These are phyloP conservation scores for Pichia kudriavzevii DNA, from an alignment of 1,139 yeast species.

Conservation along the genomic window DNA sequence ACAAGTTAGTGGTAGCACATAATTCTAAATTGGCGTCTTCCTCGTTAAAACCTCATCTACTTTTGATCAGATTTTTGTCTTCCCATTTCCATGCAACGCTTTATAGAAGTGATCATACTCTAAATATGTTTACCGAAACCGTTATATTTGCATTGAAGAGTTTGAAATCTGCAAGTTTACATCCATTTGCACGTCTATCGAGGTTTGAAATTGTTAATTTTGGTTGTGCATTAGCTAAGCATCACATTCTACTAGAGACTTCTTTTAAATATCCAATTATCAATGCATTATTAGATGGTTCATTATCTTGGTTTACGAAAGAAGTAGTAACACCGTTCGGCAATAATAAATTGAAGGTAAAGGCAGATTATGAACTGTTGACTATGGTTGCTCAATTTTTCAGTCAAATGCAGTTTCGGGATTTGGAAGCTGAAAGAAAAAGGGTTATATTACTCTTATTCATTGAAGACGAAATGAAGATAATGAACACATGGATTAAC, in stretches of 20 bases:
- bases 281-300: slow-evolving; percentile 52
- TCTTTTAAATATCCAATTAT: slow-evolving; percentile 41
- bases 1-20: slow-evolving; percentile 51
- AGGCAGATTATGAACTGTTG: slow-evolving; percentile 59
- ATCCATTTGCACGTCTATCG: slow-evolving; percentile 70
- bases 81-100: slow-evolving; percentile 81
- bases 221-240: slow-evolving; percentile 56
- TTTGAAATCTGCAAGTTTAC: slow-evolving; percentile 57
- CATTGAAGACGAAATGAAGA: slow-evolving; percentile 67
- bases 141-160: slow-evolving; percentile 52
- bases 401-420: slow-evolving; percentile 6
- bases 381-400: slow-evolving; percentile 39
- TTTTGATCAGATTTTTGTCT: slow-evolving; percentile 58
- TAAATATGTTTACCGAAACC: slow-evolving; percentile 62
- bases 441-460: slow-evolving; percentile 50
- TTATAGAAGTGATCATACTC: slow-evolving; percentile 63
- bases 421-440: slow-evolving; percentile 31
- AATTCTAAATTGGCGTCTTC: slow-evolving; percentile 42
- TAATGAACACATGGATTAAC: slow-evolving; percentile 71
- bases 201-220: slow-evolving; percentile 71
- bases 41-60: slow-evolving; percentile 65
- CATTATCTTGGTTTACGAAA: slow-evolving; percentile 71
- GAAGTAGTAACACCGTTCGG: slow-evolving; percentile 75
- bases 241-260: slow-evolving; percentile 44
- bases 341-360: slow-evolving; percentile 63